phyloP scores from a whole-genome alignment of 1,284 basidiomycete species.

The Pterulicium gracile region DNA sequence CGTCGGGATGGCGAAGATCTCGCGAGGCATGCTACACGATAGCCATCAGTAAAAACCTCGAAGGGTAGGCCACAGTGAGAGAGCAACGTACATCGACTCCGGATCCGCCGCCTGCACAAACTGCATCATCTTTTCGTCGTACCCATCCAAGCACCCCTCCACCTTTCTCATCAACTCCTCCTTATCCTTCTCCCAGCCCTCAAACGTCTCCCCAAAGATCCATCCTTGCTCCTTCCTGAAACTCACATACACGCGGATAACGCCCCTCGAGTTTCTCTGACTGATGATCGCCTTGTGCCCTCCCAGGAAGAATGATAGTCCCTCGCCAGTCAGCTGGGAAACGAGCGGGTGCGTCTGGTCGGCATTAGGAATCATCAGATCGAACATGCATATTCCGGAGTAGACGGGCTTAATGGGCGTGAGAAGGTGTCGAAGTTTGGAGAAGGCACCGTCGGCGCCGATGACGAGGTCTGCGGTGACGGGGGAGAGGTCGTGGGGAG shows the following conservation, averaged over 20 bases:
- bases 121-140: conserved; percentile 13
- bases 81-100: conserved; percentile 8
- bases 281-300: conserved; percentile 18
- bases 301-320: conserved; percentile 17
- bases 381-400: conserved; percentile 22
- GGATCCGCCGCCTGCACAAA: conserved; percentile 17
- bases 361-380: conserved; percentile 15
- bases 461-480: conserved; percentile 22
- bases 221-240: conserved; percentile 13
- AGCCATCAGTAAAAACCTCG: neutral
- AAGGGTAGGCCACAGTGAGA: neutral
- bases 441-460: conserved; percentile 37
- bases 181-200: conserved; percentile 8
- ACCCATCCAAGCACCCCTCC: conserved; percentile 14
- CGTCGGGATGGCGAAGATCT: conserved; percentile 12
- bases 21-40: conserved; percentile 1
- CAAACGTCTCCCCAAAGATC: conserved; percentile 9
- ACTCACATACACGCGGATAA: conserved; percentile 21
- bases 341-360: conserved; percentile 16
- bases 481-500: conserved; percentile 8
- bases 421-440: conserved; percentile 26
- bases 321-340: conserved; percentile 18
- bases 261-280: conserved; percentile 22
- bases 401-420: conserved; percentile 21
- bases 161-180: conserved; percentile 9